Conservation (phyloP, 768 basidiomycete genomes). For the Lactarius trivialis region DNA sequence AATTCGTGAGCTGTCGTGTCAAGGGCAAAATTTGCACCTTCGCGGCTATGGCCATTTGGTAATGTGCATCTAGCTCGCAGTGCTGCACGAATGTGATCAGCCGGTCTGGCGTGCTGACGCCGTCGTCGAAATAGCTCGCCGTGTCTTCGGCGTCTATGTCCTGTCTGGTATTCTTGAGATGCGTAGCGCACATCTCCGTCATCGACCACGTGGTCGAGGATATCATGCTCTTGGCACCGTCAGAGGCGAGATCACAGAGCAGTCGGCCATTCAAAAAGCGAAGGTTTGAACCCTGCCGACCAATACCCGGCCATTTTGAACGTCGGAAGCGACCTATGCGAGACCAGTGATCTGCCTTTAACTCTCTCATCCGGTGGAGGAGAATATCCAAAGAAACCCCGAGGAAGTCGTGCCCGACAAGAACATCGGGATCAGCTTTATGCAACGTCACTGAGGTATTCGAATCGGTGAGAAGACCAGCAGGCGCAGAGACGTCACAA, state of each 20-base stretch:
- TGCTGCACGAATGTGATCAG: slow-evolving; percentile 86
- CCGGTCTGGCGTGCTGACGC: slow-evolving; percentile 63
- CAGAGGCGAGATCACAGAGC: slow-evolving; percentile 88
- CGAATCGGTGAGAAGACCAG: slow-evolving; percentile 1
- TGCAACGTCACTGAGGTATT: slow-evolving; percentile 52
- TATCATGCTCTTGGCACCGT: slow-evolving; percentile 96
- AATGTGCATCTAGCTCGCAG: slow-evolving; percentile 93
- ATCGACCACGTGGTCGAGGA: slow-evolving; percentile 96
- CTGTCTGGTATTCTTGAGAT: slow-evolving; percentile 78
- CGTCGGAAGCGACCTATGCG: slow-evolving; percentile 86
- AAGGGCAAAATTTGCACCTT: slow-evolving; percentile 93
- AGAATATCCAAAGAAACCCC: slow-evolving; percentile 87
- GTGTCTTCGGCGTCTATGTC: slow-evolving; percentile 97
- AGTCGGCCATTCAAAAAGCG: slow-evolving; percentile 79
- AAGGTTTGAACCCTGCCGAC: slow-evolving; percentile 77
- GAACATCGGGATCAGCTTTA: slow-evolving; percentile 88
- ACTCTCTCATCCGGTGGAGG: slow-evolving; percentile 82
- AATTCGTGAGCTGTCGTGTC: slow-evolving; percentile 88
- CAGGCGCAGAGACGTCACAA: slow-evolving; percentile 15
- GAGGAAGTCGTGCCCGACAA: slow-evolving; percentile 92
- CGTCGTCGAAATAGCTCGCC: slow-evolving; percentile 81
- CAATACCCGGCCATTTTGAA: slow-evolving; percentile 73
- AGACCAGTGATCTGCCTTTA: slow-evolving; percentile 92
- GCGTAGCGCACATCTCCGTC: slow-evolving; percentile 92
- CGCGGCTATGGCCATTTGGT: slow-evolving; percentile 92